Conservation (phyloP, 441 rosid species). For the Jatropha podagrica region DNA sequence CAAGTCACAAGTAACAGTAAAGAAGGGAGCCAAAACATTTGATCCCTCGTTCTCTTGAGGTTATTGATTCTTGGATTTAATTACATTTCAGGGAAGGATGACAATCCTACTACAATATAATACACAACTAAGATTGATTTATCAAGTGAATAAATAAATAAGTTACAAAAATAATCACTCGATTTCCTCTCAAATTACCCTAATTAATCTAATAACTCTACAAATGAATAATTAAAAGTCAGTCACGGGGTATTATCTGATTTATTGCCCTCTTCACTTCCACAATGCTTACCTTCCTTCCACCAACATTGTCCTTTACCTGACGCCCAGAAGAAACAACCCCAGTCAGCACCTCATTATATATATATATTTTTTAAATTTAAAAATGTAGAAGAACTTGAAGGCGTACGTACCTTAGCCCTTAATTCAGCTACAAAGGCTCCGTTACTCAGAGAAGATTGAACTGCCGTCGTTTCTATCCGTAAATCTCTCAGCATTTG, state of each 20-base stretch:
- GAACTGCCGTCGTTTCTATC: conserved; percentile 67
- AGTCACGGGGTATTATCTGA: conserved; percentile 51
- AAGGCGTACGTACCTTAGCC: conserved; percentile 53
- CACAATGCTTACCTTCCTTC: conserved; percentile 49
- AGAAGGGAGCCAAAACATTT: no score
- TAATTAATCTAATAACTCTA: neutral
- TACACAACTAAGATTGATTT: neutral
- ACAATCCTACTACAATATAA: neutral
- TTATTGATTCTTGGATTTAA: neutral
- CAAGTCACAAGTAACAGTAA: no score
- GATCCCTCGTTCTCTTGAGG: no score
- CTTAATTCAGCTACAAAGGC: conserved; percentile 68
- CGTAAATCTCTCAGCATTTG: conserved; percentile 58
- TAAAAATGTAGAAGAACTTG: neutral
- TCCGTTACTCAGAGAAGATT: conserved; percentile 50
- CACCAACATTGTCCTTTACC: conserved; percentile 54
- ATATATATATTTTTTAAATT: no score
- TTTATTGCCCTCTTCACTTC: conserved; percentile 67
- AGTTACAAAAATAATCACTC: neutral
- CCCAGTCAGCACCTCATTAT: neutral
- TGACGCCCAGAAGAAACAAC: conserved; percentile 17
- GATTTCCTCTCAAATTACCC: neutral
- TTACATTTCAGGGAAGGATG: neutral
- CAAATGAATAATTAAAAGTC: neutral
- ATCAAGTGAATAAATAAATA: neutral